Evolutionary conservation across 2,329 filamentous ascomycete genomes (phyloP), one percentile per base, ranked within the genome.

Genomic region (Fusarium nematophilum): DNA sequence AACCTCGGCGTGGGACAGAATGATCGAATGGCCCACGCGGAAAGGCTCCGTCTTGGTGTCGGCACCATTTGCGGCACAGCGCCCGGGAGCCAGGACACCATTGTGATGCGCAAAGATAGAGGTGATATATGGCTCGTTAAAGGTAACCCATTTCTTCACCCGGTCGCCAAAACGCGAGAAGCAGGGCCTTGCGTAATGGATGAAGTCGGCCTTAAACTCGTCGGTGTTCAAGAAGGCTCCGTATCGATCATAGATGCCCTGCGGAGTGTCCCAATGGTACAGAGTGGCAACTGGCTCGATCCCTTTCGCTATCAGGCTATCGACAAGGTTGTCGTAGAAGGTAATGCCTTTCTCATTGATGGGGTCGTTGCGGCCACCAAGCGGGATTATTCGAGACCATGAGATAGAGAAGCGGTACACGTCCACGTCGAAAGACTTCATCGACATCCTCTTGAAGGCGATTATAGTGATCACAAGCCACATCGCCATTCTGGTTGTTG

Each of bases 381-480:
- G 77, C 0, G 86, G 86, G 51, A 88, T 86, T 45, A 88, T 81
- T 26, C 86, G 83, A 9, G 85, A 82, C 86, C 86, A 88, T 7
- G 84, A 83, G 29, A 88, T 75, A 13, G 84, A 88, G 69, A 88
- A 88, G 25, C 85, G 82, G 67, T 88, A 88, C 3, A 81, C 81
- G 63, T 81, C 78, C 8, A 83, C 82, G 43, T 83, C 82, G 30
- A 80, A 80, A 39, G 79, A 72, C 64, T 83, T 83, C 64, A 89
- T 72, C 11, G 58, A 88, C 82, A 63, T 89, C 86, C 50, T 84
- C 76, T 10, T 70, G 67, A 13, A 70, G 68, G 2, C 70, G 62
- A 49, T 78, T 69, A 49, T 77, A 78, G 40, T 76, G 72, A n/a
- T 74, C 70, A 27, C 72, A 73, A 6, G 73, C 72, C 13, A 84